phyloP scores from a whole-genome alignment of 495 filamentous ascomycete species.

The Aspergillus asperescens region DNA sequence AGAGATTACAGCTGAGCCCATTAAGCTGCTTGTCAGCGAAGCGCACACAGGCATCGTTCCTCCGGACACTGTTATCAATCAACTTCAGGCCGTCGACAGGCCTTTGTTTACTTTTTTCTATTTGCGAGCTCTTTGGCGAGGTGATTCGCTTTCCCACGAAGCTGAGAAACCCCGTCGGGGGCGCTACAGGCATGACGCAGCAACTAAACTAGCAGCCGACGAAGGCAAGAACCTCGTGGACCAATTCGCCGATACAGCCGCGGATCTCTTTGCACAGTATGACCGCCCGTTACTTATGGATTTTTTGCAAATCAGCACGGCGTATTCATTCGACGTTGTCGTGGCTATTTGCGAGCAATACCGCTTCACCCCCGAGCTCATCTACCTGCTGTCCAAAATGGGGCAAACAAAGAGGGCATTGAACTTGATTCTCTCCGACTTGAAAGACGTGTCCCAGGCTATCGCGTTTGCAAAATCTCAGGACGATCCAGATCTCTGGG shows the following conservation, averaged over 20 bases:
- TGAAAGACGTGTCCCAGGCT: slow-evolving; percentile 82
- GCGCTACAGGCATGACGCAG: slow-evolving; percentile 36
- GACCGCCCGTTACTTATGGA: slow-evolving; percentile 75
- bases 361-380: slow-evolving; percentile 80
- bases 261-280: slow-evolving; percentile 79
- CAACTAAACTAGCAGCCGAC: slow-evolving; percentile 44
- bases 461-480: slow-evolving; percentile 93
- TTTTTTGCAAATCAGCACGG: slow-evolving; percentile 76
- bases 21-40: slow-evolving; percentile 82
- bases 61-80: slow-evolving; percentile 68
- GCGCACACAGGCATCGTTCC: slow-evolving; percentile 81
- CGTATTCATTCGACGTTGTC: slow-evolving; percentile 75
- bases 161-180: slow-evolving; percentile 36
- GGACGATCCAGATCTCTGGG: slow-evolving; percentile 85
- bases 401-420: slow-evolving; percentile 87
- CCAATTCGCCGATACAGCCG: slow-evolving; percentile 75
- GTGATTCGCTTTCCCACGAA: slow-evolving; percentile 48
- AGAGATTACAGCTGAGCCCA: slow-evolving; percentile 70
- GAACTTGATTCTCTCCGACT: slow-evolving; percentile 81
- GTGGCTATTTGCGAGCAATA: slow-evolving; percentile 69
- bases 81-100: slow-evolving; percentile 53
- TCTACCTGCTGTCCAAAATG: slow-evolving; percentile 90
- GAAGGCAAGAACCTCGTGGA: slow-evolving; percentile 76
- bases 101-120: slow-evolving; percentile 88
- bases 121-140: slow-evolving; percentile 76